Evolutionary conservation across 345 rosid species (phyloP).

Genomic region (Salix arbutifolia): DNA sequence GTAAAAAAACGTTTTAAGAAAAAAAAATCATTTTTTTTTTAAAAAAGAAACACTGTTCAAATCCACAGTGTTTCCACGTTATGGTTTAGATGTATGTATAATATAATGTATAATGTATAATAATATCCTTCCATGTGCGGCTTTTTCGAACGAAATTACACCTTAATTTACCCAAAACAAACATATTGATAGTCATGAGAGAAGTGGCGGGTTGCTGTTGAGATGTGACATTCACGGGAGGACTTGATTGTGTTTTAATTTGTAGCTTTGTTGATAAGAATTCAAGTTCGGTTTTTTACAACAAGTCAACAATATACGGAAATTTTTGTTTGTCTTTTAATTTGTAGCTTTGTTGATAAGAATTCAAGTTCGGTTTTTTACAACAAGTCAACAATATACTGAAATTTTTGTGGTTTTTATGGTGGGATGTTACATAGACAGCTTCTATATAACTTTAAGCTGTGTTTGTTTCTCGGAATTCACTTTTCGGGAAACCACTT

Average conservation of each 20-base stretch:
- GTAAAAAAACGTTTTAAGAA: no score
- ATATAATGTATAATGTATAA: no score
- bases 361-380: no score
- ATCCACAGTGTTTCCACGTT: no score
- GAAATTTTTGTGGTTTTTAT: no score
- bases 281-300: background rate
- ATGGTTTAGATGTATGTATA: no score
- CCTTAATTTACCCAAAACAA: background rate
- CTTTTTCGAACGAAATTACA: background rate
- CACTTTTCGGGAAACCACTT: no score
- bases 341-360: no score
- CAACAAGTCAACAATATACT: no score
- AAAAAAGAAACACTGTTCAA: no score
- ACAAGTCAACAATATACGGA: background rate
- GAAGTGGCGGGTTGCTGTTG: background rate
- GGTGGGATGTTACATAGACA: background rate
- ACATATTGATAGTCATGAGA: background rate
- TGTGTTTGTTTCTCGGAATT: no score
- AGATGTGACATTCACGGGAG: background rate
- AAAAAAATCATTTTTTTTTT: no score
- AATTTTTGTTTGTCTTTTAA: background rate
- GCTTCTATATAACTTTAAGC: background rate
- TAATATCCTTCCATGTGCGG: background rate
- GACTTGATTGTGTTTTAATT: background rate
- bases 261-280: background rate